Conservation (phyloP, 192 early-diverging fungal genomes). For the Backusella tarrabulga region DNA sequence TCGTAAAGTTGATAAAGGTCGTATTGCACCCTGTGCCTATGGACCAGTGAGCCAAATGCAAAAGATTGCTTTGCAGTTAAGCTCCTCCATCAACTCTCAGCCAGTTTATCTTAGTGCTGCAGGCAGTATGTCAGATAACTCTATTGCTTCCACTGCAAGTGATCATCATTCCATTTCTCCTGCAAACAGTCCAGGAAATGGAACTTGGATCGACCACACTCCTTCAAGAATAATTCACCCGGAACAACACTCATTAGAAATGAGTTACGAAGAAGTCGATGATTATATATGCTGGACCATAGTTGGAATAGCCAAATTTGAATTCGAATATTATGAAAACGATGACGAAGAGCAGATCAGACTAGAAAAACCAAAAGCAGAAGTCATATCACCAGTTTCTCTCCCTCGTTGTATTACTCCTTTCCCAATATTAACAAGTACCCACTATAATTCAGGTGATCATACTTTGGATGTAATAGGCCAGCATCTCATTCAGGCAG, state of each 20-base stretch:
- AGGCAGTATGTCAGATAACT: conserved; percentile 27
- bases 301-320: conserved; percentile 69
- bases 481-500: conserved; percentile 40
- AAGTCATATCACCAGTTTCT: conserved; percentile 31
- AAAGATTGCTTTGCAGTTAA: conserved; percentile 67
- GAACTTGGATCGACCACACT: conserved; percentile 23
- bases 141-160: background rate
- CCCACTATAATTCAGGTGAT: conserved; percentile 38
- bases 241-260: background rate
- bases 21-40: conserved; percentile 60
- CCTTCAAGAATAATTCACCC: conserved; percentile 15
- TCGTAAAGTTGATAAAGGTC: conserved; percentile 81
- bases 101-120: conserved; percentile 35
- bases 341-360: background rate
- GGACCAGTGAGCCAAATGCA: conserved; percentile 87
- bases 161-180: background rate
- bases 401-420: conserved; percentile 28
- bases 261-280: conserved; percentile 50
- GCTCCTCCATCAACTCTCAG: conserved; percentile 19
- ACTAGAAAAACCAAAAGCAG: background rate
- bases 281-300: conserved; percentile 87
- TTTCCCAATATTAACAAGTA: conserved; percentile 37
- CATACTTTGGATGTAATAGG: conserved; percentile 43
- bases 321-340: conserved; percentile 18
- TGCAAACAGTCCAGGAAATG: background rate